A percentile compares a stretch with the other conserved stretches of the same genome.
phyloP scores from a whole-genome alignment of 352 stramenopile species.

The Globisporangium rhizosaccharum region DNA sequence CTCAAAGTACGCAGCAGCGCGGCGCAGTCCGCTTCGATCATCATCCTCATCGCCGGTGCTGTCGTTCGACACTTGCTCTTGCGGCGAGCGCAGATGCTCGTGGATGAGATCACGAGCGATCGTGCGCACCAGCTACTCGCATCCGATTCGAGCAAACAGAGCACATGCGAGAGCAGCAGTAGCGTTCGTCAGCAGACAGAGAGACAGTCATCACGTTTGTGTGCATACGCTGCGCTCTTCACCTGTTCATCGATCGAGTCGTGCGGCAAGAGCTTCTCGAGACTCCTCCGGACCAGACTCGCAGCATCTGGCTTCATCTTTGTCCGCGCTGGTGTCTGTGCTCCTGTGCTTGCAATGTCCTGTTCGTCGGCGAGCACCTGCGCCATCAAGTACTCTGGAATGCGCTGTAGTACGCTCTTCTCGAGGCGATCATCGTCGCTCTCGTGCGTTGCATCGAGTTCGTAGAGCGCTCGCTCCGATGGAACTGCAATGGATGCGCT shows the following conservation, averaged over 20 bases:
- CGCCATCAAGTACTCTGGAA: constrained; percentile 21
- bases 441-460: constrained; percentile 1
- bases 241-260: constrained; percentile 27
- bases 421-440: constrained; percentile 19
- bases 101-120: constrained; percentile 34
- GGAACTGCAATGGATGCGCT: neutral
- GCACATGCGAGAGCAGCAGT: neutral
- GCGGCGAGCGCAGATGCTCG: constrained; percentile 13
- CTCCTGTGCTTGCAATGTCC: neutral
- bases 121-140: constrained; percentile 18
- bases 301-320: neutral
- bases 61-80: neutral
- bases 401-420: constrained; percentile 12
- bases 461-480: neutral
- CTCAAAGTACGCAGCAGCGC: constrained; percentile 35
- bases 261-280: constrained; percentile 26
- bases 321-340: neutral
- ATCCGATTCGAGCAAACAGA: neutral
- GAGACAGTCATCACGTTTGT: neutral
- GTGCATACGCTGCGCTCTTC: neutral
- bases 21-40: constrained; percentile 30
- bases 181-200: neutral
- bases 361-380: constrained; percentile 17
- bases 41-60: constrained; percentile 1
- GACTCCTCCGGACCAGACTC: constrained; percentile 23